Percentiles rank a stretch among this genome's conserved stretches.
Evolutionary conservation across 176 grass and related monocot genomes (phyloP).

Genomic region (Guadua angustifolia): DNA sequence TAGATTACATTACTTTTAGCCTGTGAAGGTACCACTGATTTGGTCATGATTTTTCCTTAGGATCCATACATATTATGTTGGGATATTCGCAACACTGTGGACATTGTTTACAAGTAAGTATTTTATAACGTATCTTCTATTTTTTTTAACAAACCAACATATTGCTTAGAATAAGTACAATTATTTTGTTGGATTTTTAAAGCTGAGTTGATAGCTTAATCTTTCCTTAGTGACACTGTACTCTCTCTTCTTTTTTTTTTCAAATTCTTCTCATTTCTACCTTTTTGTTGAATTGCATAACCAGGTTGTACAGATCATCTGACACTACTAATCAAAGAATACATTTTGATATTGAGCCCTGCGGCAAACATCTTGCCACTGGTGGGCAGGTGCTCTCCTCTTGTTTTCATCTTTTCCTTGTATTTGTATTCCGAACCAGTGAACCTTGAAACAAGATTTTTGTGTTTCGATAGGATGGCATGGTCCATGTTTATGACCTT

Average conservation of each 20-base stretch:
- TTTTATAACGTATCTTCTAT: slow-evolving; percentile 4
- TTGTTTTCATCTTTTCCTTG: slow-evolving; percentile 36
- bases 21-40: not conserved
- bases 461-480: slow-evolving; percentile 64
- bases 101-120: slow-evolving; percentile 93
- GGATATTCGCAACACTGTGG: slow-evolving; percentile 93
- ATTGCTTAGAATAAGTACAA: not conserved
- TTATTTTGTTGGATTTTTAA: slow-evolving; percentile 22
- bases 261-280: not conserved
- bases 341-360: slow-evolving; percentile 97
- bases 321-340: slow-evolving; percentile 93
- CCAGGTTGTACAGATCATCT: slow-evolving; percentile 84
- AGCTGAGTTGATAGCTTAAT: not conserved
- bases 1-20: not conserved
- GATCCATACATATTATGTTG: slow-evolving; percentile 98
- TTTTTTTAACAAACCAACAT: not conserved
- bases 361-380: slow-evolving; percentile 81
- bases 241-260: not conserved
- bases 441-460: slow-evolving; percentile 31
- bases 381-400: slow-evolving; percentile 74
- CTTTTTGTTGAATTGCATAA: slow-evolving; percentile 22
- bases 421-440: slow-evolving; percentile 31
- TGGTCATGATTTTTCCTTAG: slow-evolving; percentile 51
- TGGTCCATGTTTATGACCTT: slow-evolving; percentile 94
- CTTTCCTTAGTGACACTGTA: not conserved